Conservation (phyloP, 306 rosid species). For the Vigna radiata region DNA sequence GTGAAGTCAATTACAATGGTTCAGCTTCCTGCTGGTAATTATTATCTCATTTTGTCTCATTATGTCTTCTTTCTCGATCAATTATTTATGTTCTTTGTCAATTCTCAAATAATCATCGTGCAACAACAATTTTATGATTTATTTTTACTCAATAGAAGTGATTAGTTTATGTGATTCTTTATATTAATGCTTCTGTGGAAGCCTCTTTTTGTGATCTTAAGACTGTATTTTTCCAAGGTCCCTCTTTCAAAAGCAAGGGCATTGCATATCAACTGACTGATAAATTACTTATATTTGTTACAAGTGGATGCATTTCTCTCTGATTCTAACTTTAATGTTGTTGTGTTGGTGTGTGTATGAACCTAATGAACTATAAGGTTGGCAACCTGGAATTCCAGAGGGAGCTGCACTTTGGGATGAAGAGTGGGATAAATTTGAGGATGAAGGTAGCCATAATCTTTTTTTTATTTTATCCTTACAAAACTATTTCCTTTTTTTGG, state of each 20-base stretch:
- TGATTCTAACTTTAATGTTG: constrained; percentile 41
- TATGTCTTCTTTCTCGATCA: constrained; percentile 24
- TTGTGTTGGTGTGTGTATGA: constrained; percentile 33
- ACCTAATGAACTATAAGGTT: constrained; percentile 63
- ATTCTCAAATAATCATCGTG: constrained; percentile 28
- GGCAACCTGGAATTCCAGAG: constrained; percentile 92
- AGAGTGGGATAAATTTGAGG: constrained; percentile 99
- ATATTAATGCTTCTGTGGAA: constrained; percentile 3
- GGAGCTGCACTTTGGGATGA: constrained; percentile 94
- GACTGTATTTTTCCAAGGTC: constrained; percentile 3
- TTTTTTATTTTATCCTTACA: neutral
- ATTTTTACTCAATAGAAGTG: constrained; percentile 16
- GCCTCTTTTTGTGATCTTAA: constrained; percentile 32
- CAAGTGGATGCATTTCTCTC: constrained; percentile 31
- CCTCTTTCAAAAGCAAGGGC: constrained; percentile 22
- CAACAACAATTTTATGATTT: constrained; percentile 17
- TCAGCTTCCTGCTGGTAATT: constrained; percentile 84
- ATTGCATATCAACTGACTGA: constrained; percentile 26
- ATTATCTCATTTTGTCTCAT: constrained; percentile 27
- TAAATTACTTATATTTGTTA: constrained; percentile 31
- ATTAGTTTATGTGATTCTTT: constrained; percentile 3
- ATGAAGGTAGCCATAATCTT: constrained; percentile 70
- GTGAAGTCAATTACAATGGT: constrained; percentile 74
- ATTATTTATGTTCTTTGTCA: constrained; percentile 23
- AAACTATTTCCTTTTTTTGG: constrained; percentile 6